phyloP scores from a whole-genome alignment of 768 basidiomycete genomes.

The button mushroom (Agaricus bisporus) region DNA sequence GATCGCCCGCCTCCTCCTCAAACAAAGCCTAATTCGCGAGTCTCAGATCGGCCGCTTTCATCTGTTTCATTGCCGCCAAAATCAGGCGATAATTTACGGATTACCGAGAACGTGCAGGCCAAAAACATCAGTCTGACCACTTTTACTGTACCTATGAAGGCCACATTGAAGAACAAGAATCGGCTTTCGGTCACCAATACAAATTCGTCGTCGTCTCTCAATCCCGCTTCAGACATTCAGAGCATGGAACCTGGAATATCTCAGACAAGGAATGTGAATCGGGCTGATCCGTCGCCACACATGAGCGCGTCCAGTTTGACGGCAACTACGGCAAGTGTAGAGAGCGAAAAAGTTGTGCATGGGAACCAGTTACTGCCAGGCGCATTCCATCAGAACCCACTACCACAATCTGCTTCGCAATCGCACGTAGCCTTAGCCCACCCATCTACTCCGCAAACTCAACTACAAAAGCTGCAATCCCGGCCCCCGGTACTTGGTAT shows the following conservation, averaged over 20 bases:
- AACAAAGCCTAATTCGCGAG: neutral
- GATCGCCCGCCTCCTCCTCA: neutral
- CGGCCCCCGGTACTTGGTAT: conserved; percentile 55
- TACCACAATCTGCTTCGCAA: neutral
- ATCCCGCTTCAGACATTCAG: neutral
- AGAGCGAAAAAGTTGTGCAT: conserved; percentile 1
- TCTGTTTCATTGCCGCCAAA: conserved; percentile 11
- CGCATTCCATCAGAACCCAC: neutral
- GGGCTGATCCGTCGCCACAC: neutral
- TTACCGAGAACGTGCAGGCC: conserved; percentile 17
- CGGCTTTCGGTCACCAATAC: conserved; percentile 18
- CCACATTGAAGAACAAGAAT: conserved; percentile 21
- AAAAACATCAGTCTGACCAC: conserved; percentile 21
- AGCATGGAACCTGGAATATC: neutral
- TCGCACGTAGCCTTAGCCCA: neutral
- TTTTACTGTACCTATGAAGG: conserved; percentile 20
- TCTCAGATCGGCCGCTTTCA: conserved; percentile 8
- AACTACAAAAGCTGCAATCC: conserved; percentile 19
- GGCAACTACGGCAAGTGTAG: conserved; percentile 1
- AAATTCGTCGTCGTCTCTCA: conserved; percentile 4
- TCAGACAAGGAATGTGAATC: neutral
- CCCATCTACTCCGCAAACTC: conserved; percentile 7
- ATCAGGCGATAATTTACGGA: conserved; percentile 2
- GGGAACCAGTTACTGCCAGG: neutral
- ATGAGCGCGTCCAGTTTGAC: conserved; percentile 9